These are phyloP conservation scores for Exophiala sp. DNA, from an alignment of 2,329 filamentous ascomycete species.

Conservation along the genomic window DNA sequence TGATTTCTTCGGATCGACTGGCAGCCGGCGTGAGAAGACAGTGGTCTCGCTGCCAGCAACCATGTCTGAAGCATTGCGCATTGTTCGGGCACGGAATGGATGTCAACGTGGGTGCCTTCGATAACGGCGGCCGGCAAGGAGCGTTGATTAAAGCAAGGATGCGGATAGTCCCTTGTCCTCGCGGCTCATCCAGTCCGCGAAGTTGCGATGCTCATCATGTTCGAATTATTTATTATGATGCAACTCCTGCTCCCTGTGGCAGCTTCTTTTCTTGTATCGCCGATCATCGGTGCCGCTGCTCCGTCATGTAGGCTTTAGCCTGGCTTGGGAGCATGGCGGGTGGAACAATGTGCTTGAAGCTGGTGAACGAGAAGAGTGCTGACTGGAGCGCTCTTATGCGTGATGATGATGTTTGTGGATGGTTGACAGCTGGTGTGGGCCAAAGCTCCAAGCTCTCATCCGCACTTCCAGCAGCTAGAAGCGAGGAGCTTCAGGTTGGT, in stretches of 20 bases:
- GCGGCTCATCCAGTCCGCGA: no score
- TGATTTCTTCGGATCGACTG: no score
- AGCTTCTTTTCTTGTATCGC: neutral
- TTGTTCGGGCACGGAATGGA: no score
- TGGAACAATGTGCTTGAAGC: conserved; percentile 12
- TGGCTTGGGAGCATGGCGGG: conserved; percentile 2
- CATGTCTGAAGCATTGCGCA: no score
- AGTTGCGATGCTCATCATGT: no score
- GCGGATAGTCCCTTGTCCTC: no score
- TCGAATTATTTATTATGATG: neutral
- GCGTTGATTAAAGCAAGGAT: conserved; percentile 6
- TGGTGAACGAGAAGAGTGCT: neutral
- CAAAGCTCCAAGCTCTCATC: conserved; percentile 8
- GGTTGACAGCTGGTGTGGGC: conserved; percentile 13
- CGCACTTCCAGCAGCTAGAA: neutral
- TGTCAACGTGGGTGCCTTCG: neutral
- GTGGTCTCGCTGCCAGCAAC: no score
- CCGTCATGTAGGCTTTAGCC: conserved; percentile 5
- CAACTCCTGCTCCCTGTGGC: neutral
- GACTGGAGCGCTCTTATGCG: conserved; percentile 7
- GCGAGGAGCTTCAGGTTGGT: conserved; percentile 2
- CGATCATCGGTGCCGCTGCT: neutral
- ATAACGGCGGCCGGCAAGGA: conserved; percentile 1
- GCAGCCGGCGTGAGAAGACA: no score
- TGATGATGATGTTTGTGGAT: conserved; percentile 4